These are phyloP conservation scores for Talaromyces stipitatus DNA, from an alignment of 495 filamentous ascomycete genomes.

Conservation along the genomic window DNA sequence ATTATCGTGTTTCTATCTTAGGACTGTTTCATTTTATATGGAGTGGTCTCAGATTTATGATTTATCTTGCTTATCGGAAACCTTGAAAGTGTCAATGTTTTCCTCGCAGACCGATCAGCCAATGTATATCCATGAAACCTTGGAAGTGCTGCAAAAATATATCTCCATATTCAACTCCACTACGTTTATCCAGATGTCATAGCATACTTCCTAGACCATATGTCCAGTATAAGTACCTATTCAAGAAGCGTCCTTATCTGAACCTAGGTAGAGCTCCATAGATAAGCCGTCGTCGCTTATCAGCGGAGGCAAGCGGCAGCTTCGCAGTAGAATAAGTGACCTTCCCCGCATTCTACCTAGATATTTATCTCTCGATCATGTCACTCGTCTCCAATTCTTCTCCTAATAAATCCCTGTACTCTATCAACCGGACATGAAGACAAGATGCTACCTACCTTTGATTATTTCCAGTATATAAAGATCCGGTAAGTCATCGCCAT, in stretches of 20 bases:
- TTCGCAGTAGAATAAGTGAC: neutral
- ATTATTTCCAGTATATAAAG: conserved; percentile 50
- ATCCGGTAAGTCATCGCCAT: conserved; percentile 36
- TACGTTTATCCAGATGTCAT: too few relatives aligned
- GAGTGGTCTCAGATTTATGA: too few relatives aligned
- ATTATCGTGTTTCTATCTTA: too few relatives aligned
- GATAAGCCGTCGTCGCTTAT: conserved; percentile 1
- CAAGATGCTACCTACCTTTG: conserved; percentile 49
- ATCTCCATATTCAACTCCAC: too few relatives aligned
- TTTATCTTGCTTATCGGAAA: too few relatives aligned
- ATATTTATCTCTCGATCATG: neutral
- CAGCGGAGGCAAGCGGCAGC: neutral
- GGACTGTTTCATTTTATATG: too few relatives aligned
- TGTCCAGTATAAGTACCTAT: neutral
- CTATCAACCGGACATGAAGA: neutral
- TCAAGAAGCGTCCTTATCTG: neutral
- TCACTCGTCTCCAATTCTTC: neutral
- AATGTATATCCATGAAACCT: too few relatives aligned
- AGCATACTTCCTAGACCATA: too few relatives aligned
- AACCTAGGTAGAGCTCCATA: neutral
- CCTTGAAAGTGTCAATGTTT: too few relatives aligned
- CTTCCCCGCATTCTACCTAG: conserved; percentile 1
- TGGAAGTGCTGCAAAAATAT: too few relatives aligned
- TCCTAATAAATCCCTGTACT: neutral
- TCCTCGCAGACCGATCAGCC: too few relatives aligned